Conservation (phyloP, 257 asterid species). For the Rehmannia glutinosa region DNA sequence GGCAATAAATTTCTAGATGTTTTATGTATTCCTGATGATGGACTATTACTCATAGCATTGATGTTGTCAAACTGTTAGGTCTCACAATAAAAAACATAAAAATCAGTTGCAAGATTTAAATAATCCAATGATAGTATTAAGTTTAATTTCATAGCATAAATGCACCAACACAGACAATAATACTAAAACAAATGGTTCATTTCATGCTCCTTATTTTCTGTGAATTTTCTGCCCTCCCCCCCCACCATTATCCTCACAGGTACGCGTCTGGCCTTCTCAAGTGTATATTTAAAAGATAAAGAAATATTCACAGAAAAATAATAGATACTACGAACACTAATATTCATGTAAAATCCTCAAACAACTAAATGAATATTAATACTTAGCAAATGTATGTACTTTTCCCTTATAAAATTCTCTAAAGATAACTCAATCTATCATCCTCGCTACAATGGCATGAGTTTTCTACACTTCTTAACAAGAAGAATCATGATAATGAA, state of each 20-base stretch:
- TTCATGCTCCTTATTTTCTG: neutral
- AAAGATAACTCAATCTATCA: neutral
- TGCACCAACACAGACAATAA: no score
- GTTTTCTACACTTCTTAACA: neutral
- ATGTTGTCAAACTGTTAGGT: neutral
- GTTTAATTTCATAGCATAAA: no score
- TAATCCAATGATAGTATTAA: no score
- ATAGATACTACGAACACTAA: neutral
- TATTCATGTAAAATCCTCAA: neutral
- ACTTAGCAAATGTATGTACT: neutral
- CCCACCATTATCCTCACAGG: neutral
- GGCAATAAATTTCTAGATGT: no score
- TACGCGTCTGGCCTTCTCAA: neutral
- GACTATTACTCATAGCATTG: no score
- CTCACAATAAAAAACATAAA: no score
- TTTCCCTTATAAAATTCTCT: neutral
- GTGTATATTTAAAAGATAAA: neutral
- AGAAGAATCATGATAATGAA: slow-evolving; percentile 9
- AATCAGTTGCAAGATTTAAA: neutral
- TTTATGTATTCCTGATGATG: no score
- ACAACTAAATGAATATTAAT: neutral
- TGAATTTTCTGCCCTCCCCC: neutral
- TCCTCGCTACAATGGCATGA: neutral
- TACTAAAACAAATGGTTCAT: neutral
- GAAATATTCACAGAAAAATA: neutral